These are phyloP conservation scores for Solanum arcanum DNA, from an alignment of 257 asterid species.

Conservation along the genomic window DNA sequence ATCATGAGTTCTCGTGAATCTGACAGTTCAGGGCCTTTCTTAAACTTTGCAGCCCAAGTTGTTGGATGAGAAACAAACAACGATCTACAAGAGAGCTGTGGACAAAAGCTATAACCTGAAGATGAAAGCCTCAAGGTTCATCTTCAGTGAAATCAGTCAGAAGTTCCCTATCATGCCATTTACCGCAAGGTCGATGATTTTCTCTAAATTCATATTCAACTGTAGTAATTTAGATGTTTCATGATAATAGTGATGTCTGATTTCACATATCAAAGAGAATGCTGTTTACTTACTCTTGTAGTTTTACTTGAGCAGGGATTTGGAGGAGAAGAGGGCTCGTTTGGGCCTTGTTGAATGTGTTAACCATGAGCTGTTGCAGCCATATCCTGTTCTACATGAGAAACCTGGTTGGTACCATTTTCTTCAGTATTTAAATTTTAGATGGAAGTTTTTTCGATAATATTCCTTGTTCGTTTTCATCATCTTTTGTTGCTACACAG, in stretches of 20 bases:
- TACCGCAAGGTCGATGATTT: constrained; percentile 37
- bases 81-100: constrained; percentile 86
- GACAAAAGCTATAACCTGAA: constrained; percentile 76
- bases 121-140: constrained; percentile 91
- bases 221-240: neutral
- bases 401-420: constrained; percentile 55
- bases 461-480: neutral
- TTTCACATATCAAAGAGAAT: neutral
- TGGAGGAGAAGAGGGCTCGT: constrained; percentile 93
- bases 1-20: neutral
- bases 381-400: constrained; percentile 91
- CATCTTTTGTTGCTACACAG: constrained; percentile 25
- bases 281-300: neutral
- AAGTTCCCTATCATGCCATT: constrained; percentile 76
- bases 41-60: constrained; percentile 39
- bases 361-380: constrained; percentile 86
- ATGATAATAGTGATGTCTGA: neutral
- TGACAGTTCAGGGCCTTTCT: neutral
- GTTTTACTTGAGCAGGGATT: constrained; percentile 41
- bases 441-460: neutral
- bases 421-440: neutral
- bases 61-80: constrained; percentile 92
- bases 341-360: constrained; percentile 87
- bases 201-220: neutral
- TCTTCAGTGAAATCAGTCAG: constrained; percentile 84